phyloP scores from a whole-genome alignment of 352 stramenopile species.

The Globisporangium ultimum region DNA sequence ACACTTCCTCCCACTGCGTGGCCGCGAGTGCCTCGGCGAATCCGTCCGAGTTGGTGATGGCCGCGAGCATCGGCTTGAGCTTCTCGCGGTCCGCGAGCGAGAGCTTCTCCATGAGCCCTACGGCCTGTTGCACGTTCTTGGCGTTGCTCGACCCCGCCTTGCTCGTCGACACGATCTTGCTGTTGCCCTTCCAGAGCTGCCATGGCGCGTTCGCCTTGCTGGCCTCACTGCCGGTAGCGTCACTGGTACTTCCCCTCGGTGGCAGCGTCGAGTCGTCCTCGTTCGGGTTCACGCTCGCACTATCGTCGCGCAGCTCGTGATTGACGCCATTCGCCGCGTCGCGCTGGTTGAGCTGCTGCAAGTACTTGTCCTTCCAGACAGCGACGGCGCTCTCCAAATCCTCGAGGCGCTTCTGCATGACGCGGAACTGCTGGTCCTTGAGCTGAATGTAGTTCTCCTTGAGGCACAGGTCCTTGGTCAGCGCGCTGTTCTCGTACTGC shows the following conservation, averaged over 20 bases:
- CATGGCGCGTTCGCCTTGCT: conserved; percentile 16
- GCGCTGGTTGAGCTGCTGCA: conserved; percentile 38
- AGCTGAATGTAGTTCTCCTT: conserved; percentile 76
- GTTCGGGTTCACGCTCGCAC: conserved; percentile 7
- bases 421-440: conserved; percentile 72
- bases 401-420: conserved; percentile 67
- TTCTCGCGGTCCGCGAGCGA: conserved; percentile 44
- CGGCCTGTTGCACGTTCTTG: conserved; percentile 33
- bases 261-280: conserved; percentile 9
- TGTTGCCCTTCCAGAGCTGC: conserved; percentile 36
- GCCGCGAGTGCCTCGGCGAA: conserved; percentile 6
- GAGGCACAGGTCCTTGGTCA: conserved; percentile 61
- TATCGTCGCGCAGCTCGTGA: not conserved
- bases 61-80: conserved; percentile 42
- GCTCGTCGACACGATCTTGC: conserved; percentile 18
- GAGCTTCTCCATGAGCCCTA: conserved; percentile 44
- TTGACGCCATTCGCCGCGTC: not conserved
- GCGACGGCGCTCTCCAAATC: conserved; percentile 53
- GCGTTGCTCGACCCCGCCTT: not conserved
- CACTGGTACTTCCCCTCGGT: not conserved
- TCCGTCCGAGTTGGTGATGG: conserved; percentile 17
- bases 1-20: conserved; percentile 33
- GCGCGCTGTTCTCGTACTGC: conserved; percentile 52
- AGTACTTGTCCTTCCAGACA: conserved; percentile 64
- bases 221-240: not conserved